Evolutionary conservation across 2,329 filamentous ascomycete genomes (phyloP).

Genomic region (Botrytis sinoallii): DNA sequence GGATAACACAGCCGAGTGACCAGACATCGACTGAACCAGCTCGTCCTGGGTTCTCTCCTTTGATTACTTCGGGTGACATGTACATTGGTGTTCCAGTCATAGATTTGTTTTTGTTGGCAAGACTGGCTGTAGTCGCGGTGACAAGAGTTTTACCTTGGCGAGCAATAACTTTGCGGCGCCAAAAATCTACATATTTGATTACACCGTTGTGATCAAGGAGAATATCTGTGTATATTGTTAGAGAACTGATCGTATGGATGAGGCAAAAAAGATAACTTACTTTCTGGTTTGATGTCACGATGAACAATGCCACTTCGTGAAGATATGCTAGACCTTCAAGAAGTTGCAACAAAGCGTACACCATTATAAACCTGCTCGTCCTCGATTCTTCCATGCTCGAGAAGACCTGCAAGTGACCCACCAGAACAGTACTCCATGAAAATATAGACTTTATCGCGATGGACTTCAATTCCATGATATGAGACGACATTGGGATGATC

Average conservation of each 20-base stretch:
- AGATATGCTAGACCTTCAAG: conserved; percentile 92
- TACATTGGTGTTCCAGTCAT: conserved; percentile 99
- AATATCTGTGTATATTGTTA: conserved; percentile 59
- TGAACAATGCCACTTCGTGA: conserved; percentile 91
- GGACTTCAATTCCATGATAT: conserved; percentile 96
- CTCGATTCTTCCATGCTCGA: conserved; percentile 95
- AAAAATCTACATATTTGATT: conserved; percentile 99
- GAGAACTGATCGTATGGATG: neutral
- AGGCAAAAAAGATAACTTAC: conserved; percentile 50
- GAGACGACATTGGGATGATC: conserved; percentile 98
- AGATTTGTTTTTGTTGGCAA: conserved; percentile 69
- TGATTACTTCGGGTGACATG: conserved; percentile 99
- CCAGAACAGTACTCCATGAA: conserved; percentile 99
- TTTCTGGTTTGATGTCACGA: conserved; percentile 97
- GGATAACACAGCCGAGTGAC: conserved; percentile 93
- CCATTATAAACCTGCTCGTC: conserved; percentile 95
- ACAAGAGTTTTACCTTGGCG: conserved; percentile 86
- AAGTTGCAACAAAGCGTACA: conserved; percentile 89
- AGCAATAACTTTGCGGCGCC: conserved; percentile 93
- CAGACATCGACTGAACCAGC: conserved; percentile 91
- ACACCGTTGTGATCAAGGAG: conserved; percentile 95
- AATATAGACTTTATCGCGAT: conserved; percentile 98
- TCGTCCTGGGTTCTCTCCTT: conserved; percentile 75
- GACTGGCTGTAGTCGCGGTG: conserved; percentile 50
- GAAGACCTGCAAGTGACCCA: conserved; percentile 80